Conservation (phyloP, 306 rosid genomes). For the Trifolium repens region DNA sequence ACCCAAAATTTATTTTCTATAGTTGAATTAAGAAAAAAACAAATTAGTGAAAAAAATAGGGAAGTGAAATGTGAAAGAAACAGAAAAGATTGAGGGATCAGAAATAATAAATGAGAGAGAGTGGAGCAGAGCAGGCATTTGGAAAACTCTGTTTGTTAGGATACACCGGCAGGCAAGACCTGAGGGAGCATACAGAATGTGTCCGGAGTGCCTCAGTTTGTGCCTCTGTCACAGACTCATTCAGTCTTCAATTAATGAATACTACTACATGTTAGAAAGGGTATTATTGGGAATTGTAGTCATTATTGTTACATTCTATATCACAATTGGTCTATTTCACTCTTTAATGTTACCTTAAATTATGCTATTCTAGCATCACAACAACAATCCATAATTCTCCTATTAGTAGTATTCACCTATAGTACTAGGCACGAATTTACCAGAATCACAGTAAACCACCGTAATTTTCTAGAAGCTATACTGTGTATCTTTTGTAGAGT, state of each 20-base stretch:
- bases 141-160: slow-evolving; percentile 39
- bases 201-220: slow-evolving; percentile 82
- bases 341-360: slow-evolving; percentile 60
- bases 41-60: slow-evolving; percentile 7
- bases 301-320: slow-evolving; percentile 35
- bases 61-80: slow-evolving; percentile 12
- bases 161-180: slow-evolving; percentile 43
- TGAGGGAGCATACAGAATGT: slow-evolving; percentile 47
- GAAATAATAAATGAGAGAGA: slow-evolving; percentile 35
- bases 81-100: slow-evolving; percentile 38
- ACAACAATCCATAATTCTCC: slow-evolving; percentile 52
- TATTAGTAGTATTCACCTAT: neutral
- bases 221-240: slow-evolving; percentile 48
- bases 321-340: slow-evolving; percentile 55
- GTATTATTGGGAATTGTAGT: slow-evolving; percentile 78
- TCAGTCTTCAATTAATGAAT: slow-evolving; percentile 25
- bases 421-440: no score
- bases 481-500: no score
- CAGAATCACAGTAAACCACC: no score
- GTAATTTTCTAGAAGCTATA: no score
- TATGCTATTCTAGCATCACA: slow-evolving; percentile 32
- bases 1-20: neutral
- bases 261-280: slow-evolving; percentile 34
- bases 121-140: slow-evolving; percentile 35
- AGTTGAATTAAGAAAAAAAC: neutral